Percentiles rank a stretch among this genome's conserved stretches.
Evolutionary conservation across 306 rosid species (phyloP).

Genomic region (Vigna mungo): DNA sequence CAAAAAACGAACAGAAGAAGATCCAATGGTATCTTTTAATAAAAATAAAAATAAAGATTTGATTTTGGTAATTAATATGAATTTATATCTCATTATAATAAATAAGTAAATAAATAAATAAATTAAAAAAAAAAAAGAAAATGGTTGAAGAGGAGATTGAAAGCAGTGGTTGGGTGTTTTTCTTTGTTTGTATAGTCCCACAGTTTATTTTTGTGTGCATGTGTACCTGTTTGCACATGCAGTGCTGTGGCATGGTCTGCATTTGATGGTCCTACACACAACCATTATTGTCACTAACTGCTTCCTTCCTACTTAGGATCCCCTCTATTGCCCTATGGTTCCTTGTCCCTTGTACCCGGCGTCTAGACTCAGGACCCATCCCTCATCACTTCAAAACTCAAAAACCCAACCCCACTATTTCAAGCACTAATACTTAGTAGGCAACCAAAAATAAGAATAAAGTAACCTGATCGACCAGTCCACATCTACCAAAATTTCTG

Average conservation of each 20-base stretch:
- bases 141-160: not conserved
- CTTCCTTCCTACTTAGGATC: conserved; percentile 60
- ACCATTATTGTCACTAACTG: conserved; percentile 59
- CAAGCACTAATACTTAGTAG: conserved; percentile 20
- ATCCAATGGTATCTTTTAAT: not conserved
- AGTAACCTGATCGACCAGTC: conserved; percentile 40
- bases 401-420: not conserved
- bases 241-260: conserved; percentile 44
- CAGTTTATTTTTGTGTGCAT: conserved; percentile 33
- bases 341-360: conserved; percentile 56
- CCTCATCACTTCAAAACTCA: conserved; percentile 34
- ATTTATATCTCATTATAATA: too few relatives aligned
- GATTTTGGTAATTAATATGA: not conserved
- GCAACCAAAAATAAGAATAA: conserved; percentile 38
- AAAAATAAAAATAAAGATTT: too few relatives aligned
- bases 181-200: conserved; percentile 8
- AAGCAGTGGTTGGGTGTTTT: conserved; percentile 37
- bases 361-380: conserved; percentile 47
- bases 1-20: too few relatives aligned
- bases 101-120: not conserved
- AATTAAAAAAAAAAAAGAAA: not conserved
- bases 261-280: conserved; percentile 47
- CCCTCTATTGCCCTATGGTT: conserved; percentile 56
- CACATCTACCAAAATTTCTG: conserved; percentile 37
- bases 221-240: conserved; percentile 70